Evolutionary conservation across 768 basidiomycete species (phyloP).

Genomic region (Cyclocybe aegerita): DNA sequence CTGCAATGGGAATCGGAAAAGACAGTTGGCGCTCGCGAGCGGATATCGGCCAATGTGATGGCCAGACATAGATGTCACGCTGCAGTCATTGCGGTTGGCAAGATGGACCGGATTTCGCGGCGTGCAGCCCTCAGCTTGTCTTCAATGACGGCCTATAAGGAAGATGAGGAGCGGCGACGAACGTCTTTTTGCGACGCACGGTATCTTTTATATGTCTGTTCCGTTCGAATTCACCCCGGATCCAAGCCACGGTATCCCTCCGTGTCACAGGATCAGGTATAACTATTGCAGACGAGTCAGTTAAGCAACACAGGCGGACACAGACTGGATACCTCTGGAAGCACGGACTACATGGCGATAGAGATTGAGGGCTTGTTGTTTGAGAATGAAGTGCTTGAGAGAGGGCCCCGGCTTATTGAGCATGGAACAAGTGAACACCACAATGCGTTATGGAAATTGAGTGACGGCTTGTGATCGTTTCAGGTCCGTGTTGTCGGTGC

Average conservation of each 20-base stretch:
- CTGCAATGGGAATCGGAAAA: not conserved
- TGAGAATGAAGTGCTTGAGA: constrained; percentile 76
- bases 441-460: constrained; percentile 22
- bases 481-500: constrained; percentile 38
- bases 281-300: constrained; percentile 32
- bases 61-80: too few relatives aligned
- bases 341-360: constrained; percentile 72
- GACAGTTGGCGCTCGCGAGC: not conserved
- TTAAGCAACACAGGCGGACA: constrained; percentile 1
- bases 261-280: constrained; percentile 63
- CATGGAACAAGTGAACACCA: constrained; percentile 16
- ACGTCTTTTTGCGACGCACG: constrained; percentile 34
- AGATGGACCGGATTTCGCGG: constrained; percentile 61
- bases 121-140: constrained; percentile 53
- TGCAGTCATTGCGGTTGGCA: constrained; percentile 35
- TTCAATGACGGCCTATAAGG: constrained; percentile 54
- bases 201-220: constrained; percentile 56
- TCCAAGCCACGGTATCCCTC: constrained; percentile 68
- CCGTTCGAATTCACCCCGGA: constrained; percentile 70
- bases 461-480: constrained; percentile 32
- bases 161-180: not conserved
- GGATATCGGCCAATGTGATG: not conserved
- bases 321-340: constrained; percentile 50
- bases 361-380: constrained; percentile 55
- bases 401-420: constrained; percentile 31